phyloP scores from a whole-genome alignment of 164 flowering plant genomes.

The Magnolia kwangsiensis region DNA sequence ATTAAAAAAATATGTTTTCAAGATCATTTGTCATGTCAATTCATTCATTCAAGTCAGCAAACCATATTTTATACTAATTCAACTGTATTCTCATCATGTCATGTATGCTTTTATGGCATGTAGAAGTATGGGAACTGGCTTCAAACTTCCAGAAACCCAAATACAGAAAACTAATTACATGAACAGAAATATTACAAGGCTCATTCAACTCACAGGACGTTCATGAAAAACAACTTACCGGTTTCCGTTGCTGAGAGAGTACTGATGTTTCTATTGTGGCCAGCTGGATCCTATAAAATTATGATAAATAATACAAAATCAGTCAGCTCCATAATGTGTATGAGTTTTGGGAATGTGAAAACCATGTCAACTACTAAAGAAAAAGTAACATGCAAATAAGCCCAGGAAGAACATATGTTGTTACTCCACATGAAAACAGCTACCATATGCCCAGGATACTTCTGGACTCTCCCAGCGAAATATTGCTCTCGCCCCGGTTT shows the following conservation, averaged over 20 bases:
- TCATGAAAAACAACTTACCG: constrained; percentile 39
- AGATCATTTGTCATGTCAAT: no score
- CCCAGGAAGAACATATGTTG: background rate
- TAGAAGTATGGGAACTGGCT: background rate
- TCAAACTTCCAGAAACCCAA: background rate
- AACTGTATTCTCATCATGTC: no score
- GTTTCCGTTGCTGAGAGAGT: constrained; percentile 76
- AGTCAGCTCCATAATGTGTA: background rate
- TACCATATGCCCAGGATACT: background rate
- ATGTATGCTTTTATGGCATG: no score
- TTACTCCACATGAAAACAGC: background rate
- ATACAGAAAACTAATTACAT: background rate
- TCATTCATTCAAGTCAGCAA: no score
- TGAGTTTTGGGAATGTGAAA: background rate
- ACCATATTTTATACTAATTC: no score
- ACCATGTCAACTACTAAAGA: background rate
- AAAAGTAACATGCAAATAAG: background rate
- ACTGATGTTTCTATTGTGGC: constrained; percentile 79
- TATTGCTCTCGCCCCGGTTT: no score
- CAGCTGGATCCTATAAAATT: constrained; percentile 47
- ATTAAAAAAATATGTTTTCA: no score
- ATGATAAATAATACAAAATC: background rate
- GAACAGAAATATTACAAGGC: background rate
- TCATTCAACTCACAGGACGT: background rate
- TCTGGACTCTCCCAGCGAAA: no score